Evolutionary conservation across 305 asterid genomes (phyloP).

Genomic region (Fraxinus albicans): DNA sequence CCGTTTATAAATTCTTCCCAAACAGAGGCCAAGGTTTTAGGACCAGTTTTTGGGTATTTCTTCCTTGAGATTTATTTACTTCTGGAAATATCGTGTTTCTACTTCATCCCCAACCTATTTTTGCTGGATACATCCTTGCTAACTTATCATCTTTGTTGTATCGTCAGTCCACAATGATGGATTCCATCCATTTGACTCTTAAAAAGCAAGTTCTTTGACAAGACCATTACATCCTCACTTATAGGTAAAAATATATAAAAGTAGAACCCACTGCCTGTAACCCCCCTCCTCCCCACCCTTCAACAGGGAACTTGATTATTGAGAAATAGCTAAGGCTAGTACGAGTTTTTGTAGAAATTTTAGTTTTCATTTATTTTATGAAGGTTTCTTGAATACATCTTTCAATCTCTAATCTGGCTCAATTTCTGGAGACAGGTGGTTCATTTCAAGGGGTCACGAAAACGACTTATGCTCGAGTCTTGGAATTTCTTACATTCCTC

Average conservation of each 20-base stretch:
- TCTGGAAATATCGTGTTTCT: not conserved
- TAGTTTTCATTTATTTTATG: not conserved
- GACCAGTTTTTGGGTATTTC: not conserved
- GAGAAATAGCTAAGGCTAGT: not conserved
- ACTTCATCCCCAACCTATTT: not conserved
- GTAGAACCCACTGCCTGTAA: not conserved
- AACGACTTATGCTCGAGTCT: conserved; percentile 92
- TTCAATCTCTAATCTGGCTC: conserved; percentile 11
- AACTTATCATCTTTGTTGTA: not conserved
- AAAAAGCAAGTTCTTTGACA: not conserved
- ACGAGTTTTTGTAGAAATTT: not conserved
- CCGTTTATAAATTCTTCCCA: not conserved
- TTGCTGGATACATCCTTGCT: not conserved
- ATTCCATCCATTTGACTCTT: not conserved
- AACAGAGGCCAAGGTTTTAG: not conserved
- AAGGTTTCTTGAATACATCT: not conserved
- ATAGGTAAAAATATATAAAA: not conserved
- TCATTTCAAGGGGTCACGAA: conserved; percentile 97
- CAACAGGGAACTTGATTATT: not conserved
- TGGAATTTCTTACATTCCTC: conserved; percentile 69
- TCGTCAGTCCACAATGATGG: not conserved
- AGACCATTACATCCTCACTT: not conserved
- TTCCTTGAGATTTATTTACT: not conserved
- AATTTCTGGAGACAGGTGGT: conserved; percentile 56
- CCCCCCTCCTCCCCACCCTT: not conserved